Evolutionary conservation across 305 asterid species (phyloP).

Genomic region (Solanum chacoense): DNA sequence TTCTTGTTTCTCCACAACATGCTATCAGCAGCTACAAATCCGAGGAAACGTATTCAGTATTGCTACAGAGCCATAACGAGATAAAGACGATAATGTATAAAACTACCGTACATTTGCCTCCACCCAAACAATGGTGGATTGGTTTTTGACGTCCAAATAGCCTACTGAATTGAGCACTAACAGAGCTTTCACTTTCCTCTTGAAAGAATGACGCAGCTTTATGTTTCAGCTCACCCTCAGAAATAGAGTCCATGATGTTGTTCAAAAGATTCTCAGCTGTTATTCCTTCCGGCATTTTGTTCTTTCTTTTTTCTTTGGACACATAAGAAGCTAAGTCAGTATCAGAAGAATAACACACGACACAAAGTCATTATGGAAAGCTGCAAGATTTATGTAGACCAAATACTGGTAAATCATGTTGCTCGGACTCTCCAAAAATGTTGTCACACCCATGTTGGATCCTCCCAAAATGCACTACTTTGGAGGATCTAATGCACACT

Average conservation of each 20-base stretch:
- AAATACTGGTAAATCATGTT: neutral
- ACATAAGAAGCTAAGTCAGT: neutral
- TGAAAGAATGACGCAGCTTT: slow-evolving; percentile 40
- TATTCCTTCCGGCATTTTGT: slow-evolving; percentile 66
- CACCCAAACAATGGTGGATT: slow-evolving; percentile 64
- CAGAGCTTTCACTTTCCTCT: slow-evolving; percentile 35
- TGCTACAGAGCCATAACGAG: neutral
- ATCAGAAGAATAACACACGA: neutral
- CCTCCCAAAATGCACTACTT: neutral
- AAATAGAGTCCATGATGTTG: slow-evolving; percentile 52
- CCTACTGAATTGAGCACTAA: slow-evolving; percentile 37
- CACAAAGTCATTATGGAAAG: neutral
- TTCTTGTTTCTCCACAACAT: slow-evolving; percentile 84
- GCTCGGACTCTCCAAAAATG: neutral
- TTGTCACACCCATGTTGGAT: neutral
- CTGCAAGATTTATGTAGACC: neutral
- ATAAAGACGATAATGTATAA: neutral
- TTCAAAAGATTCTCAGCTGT: slow-evolving; percentile 53
- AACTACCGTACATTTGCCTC: slow-evolving; percentile 55
- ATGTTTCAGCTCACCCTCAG: slow-evolving; percentile 44
- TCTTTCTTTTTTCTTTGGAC: neutral
- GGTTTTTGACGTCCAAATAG: slow-evolving; percentile 81
- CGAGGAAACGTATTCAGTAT: neutral
- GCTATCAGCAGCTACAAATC: slow-evolving; percentile 67
- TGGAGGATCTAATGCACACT: neutral